These are phyloP conservation scores for Clarireedia homoeocarpa DNA, from an alignment of 2,329 filamentous ascomycete genomes.

Conservation along the genomic window DNA sequence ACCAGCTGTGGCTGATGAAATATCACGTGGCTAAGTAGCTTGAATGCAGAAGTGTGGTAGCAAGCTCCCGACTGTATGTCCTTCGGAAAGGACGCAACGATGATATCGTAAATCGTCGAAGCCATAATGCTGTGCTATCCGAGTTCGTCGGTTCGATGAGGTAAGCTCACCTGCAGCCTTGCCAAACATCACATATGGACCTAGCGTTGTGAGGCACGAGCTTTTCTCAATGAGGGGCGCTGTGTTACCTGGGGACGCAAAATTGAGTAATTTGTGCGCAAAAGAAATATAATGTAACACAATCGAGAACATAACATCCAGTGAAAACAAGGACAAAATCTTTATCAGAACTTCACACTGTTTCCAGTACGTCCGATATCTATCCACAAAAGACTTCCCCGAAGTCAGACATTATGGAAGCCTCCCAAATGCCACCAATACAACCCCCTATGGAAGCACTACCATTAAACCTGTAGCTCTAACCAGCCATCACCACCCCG, in stretches of 20 bases:
- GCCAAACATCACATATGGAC: no score
- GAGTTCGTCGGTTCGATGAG: no score
- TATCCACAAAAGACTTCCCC: conserved; percentile 12
- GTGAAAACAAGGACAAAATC: not conserved
- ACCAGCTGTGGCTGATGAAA: no score
- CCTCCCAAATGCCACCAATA: conserved; percentile 6
- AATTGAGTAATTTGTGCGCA: not conserved
- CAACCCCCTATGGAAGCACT: conserved; percentile 12
- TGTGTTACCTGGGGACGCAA: not conserved
- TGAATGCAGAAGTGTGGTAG: no score
- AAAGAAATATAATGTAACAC: not conserved
- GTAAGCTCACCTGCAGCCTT: no score
- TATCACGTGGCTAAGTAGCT: no score
- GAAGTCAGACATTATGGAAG: conserved; percentile 15
- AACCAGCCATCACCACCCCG: not conserved
- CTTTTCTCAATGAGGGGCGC: no score
- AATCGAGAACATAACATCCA: not conserved
- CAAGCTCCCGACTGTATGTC: no score
- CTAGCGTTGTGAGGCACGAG: no score
- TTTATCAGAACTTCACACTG: not conserved
- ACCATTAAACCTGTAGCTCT: not conserved
- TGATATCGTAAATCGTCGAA: no score
- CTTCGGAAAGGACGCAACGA: no score
- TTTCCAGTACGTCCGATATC: conserved; percentile 1
- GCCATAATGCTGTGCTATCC: no score